Evolutionary conservation across 805 yeast genomes (phyloP).

Genomic region (Diddensiella transvaalensis): DNA sequence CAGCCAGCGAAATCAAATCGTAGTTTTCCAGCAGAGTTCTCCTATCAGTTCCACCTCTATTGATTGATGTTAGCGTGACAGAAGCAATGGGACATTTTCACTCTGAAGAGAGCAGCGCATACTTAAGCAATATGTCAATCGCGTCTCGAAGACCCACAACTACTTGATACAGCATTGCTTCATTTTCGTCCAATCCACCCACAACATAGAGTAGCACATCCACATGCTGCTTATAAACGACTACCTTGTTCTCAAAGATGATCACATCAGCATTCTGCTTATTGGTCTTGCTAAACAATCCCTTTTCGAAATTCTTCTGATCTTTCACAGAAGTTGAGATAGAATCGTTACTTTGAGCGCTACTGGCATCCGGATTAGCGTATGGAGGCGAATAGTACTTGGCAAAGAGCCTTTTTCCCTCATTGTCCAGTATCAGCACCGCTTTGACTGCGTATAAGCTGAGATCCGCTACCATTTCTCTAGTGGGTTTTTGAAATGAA

Average conservation of each 20-base stretch:
- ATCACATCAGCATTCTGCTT: slow-evolving; percentile 78
- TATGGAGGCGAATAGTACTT: slow-evolving; percentile 79
- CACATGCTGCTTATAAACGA: slow-evolving; percentile 80
- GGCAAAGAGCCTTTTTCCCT: slow-evolving; percentile 75
- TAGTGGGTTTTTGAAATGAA: not conserved
- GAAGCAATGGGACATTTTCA: too few relatives aligned
- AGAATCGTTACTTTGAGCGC: not conserved
- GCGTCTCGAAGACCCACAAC: slow-evolving; percentile 78
- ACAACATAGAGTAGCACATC: slow-evolving; percentile 72
- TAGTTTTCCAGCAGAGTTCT: slow-evolving; percentile 73
- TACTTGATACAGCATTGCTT: slow-evolving; percentile 69
- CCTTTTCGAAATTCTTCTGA: slow-evolving; percentile 74
- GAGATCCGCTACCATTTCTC: slow-evolving; percentile 15
- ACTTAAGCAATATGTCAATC: slow-evolving; percentile 65
- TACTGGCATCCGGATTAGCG: slow-evolving; percentile 14
- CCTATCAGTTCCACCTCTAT: slow-evolving; percentile 61
- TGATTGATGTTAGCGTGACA: too few relatives aligned
- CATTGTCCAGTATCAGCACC: slow-evolving; percentile 71
- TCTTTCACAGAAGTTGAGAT: slow-evolving; percentile 46
- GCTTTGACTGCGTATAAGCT: slow-evolving; percentile 74
- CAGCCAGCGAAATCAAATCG: slow-evolving; percentile 79
- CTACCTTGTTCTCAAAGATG: slow-evolving; percentile 71
- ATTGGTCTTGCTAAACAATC: slow-evolving; percentile 68
- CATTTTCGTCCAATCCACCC: slow-evolving; percentile 80
- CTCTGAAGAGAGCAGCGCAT: not conserved